A percentile compares a stretch with the other conserved stretches of the same genome.
Evolutionary conservation across 345 rosid species (phyloP).

Genomic region (Heritiera fomes): DNA sequence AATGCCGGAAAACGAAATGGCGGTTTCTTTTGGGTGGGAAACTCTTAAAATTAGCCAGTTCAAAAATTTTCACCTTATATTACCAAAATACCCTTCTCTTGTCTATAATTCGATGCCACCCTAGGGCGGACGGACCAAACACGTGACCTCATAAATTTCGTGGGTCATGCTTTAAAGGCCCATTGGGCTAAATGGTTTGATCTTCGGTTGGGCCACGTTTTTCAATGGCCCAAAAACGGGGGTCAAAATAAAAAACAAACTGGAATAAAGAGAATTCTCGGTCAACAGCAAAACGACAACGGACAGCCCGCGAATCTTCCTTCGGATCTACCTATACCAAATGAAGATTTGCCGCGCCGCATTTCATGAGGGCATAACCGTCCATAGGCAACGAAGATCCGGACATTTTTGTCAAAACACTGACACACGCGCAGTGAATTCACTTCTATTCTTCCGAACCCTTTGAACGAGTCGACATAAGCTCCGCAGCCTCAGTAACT

Average conservation of each 20-base stretch:
- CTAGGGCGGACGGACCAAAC: neutral
- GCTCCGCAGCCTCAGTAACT: neutral
- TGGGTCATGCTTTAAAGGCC: neutral
- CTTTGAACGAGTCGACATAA: neutral
- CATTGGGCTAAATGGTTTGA: neutral
- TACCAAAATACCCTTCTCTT: neutral
- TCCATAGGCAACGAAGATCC: neutral
- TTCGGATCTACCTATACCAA: neutral
- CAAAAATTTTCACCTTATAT: neutral
- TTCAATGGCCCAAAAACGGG: neutral
- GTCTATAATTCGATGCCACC: neutral
- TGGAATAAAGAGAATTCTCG: neutral
- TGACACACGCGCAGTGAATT: neutral
- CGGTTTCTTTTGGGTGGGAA: constrained; percentile 44
- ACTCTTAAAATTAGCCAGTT: neutral
- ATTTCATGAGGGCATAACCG: neutral
- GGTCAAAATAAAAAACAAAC: neutral
- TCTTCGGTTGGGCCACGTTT: neutral
- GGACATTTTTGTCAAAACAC: constrained; percentile 6
- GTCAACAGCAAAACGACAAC: neutral
- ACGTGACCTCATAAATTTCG: neutral
- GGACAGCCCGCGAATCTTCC: neutral
- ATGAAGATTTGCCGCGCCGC: neutral
- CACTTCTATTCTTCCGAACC: neutral
- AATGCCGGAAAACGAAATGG: constrained; percentile 18